phyloP scores from a whole-genome alignment of 345 rosid species.

The Noccaea caerulescens region DNA sequence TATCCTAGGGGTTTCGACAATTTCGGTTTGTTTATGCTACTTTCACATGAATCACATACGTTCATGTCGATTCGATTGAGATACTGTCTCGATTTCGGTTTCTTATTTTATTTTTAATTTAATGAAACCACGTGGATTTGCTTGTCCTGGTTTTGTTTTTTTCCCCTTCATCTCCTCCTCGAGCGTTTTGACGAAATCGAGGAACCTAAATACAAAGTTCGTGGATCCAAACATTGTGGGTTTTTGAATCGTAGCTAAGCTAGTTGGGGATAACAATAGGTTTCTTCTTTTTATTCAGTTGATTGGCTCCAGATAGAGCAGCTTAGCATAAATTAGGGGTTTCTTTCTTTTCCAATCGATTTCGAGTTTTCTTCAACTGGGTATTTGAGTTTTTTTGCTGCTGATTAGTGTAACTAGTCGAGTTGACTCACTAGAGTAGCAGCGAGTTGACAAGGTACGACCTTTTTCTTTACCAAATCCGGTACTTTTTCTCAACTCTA shows the following conservation, averaged over 20 bases:
- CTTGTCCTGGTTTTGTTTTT: constrained; percentile 36
- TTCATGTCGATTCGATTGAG: constrained; percentile 48
- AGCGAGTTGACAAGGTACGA: constrained; percentile 41
- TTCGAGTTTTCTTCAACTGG: background rate
- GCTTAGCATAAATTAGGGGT: constrained; percentile 21
- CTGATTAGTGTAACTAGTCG: constrained; percentile 22
- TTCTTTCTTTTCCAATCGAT: background rate
- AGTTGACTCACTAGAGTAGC: constrained; percentile 36
- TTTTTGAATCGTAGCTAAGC: constrained; percentile 18
- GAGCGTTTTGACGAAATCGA: constrained; percentile 38
- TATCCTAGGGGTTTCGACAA: constrained; percentile 27
- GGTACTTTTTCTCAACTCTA: constrained; percentile 15
- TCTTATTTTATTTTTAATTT: background rate
- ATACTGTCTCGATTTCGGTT: constrained; percentile 36
- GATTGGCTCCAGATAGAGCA: constrained; percentile 39
- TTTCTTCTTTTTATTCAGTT: constrained; percentile 20
- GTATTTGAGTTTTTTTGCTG: background rate
- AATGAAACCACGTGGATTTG: constrained; percentile 51
- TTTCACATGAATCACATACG: constrained; percentile 45
- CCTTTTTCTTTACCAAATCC: constrained; percentile 30
- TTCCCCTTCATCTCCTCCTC: constrained; percentile 19
- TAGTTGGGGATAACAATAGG: background rate
- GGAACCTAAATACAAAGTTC: constrained; percentile 38
- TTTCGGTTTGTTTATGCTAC: constrained; percentile 38
- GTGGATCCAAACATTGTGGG: constrained; percentile 27